Evolutionary conservation across 2,329 filamentous ascomycete species (phyloP).

Genomic region (Nothophaeocryptopus gaeumannii): DNA sequence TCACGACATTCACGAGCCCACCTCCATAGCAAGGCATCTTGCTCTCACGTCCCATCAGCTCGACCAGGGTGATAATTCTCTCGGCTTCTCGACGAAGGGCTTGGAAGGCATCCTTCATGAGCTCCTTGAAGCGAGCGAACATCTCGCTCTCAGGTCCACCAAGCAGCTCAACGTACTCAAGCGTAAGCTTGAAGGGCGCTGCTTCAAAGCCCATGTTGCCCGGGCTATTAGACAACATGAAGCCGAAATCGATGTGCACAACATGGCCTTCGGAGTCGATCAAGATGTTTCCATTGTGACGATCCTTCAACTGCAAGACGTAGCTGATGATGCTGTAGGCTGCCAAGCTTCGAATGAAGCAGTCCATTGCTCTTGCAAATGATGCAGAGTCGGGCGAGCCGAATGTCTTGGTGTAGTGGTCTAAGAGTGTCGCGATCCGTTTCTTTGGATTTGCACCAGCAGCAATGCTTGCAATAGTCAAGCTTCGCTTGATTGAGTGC

Average conservation of each 20-base stretch:
- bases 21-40: constrained; percentile 82
- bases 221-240: constrained; percentile 84
- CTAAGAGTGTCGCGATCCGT: constrained; percentile 74
- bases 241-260: constrained; percentile 85
- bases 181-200: constrained; percentile 80
- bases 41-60: constrained; percentile 78
- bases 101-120: constrained; percentile 83
- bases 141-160: constrained; percentile 68
- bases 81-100: constrained; percentile 75
- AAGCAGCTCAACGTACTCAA: constrained; percentile 81
- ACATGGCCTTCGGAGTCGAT: constrained; percentile 84
- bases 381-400: constrained; percentile 66
- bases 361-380: constrained; percentile 69
- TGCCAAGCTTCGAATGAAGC: constrained; percentile 77
- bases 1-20: constrained; percentile 68
- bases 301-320: constrained; percentile 77
- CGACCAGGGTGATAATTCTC: constrained; percentile 75
- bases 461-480: constrained; percentile 73
- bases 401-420: constrained; percentile 79
- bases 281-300: constrained; percentile 82
- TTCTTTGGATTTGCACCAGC: constrained; percentile 71
- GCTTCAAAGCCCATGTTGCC: constrained; percentile 83
- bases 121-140: constrained; percentile 71
- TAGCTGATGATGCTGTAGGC: constrained; percentile 85
- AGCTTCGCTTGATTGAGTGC: constrained; percentile 76